phyloP scores from a whole-genome alignment of 495 filamentous ascomycete species.

The Talaromyces wortmannii region DNA sequence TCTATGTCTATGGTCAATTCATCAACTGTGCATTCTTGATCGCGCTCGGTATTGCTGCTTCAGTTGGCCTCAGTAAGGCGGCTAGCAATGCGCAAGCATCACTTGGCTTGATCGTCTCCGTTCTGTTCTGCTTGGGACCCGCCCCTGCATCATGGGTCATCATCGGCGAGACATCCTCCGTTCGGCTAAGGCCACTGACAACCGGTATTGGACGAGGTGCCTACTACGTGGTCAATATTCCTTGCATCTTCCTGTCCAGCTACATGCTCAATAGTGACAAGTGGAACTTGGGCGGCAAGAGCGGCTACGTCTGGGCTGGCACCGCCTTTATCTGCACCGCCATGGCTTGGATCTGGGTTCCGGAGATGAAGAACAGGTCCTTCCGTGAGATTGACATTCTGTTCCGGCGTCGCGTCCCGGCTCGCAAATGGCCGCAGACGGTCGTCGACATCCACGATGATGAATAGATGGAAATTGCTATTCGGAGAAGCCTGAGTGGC shows the following conservation, averaged over 20 bases:
- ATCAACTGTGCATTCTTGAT: constrained; percentile 28
- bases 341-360: constrained; percentile 52
- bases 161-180: constrained; percentile 51
- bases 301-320: constrained; percentile 43
- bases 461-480: constrained; percentile 35
- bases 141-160: constrained; percentile 51
- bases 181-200: constrained; percentile 50
- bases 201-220: constrained; percentile 47
- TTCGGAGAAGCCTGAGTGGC: background rate
- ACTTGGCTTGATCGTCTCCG: constrained; percentile 48
- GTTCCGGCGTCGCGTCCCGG: constrained; percentile 45
- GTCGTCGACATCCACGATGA: constrained; percentile 44
- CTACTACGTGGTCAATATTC: constrained; percentile 48
- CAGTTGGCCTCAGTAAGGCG: constrained; percentile 22
- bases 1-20: constrained; percentile 35
- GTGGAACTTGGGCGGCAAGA: constrained; percentile 42
- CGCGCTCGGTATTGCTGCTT: constrained; percentile 42
- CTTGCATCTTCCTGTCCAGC: constrained; percentile 43
- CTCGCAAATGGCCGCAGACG: constrained; percentile 47
- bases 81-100: constrained; percentile 40
- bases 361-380: constrained; percentile 44
- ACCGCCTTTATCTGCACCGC: constrained; percentile 45
- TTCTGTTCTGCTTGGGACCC: constrained; percentile 44
- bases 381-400: constrained; percentile 48
- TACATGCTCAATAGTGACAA: constrained; percentile 45